Percentiles rank a stretch among this genome's conserved stretches.
Conservation (phyloP, 1,284 basidiomycete genomes). For the Trichosporon asahii region DNA sequence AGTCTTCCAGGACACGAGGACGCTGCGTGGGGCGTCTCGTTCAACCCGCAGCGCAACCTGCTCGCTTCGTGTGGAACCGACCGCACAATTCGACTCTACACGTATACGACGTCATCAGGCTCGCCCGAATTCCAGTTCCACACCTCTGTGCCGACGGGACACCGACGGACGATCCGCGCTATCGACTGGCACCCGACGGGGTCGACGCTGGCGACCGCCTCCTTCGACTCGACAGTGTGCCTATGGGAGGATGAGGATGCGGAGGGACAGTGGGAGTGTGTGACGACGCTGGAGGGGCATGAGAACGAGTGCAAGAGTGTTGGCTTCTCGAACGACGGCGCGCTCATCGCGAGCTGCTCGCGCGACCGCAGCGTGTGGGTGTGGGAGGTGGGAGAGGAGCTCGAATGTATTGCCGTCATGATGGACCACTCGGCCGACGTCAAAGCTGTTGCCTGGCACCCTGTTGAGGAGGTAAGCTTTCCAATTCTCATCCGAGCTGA, state of each 20-base stretch:
- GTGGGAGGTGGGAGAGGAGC: slow-evolving; percentile 96
- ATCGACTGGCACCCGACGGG: slow-evolving; percentile 90
- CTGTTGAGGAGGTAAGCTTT: slow-evolving; percentile 74
- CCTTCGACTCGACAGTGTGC: slow-evolving; percentile 89
- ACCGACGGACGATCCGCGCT: slow-evolving; percentile 84
- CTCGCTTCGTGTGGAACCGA: slow-evolving; percentile 93
- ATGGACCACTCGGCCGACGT: slow-evolving; percentile 99
- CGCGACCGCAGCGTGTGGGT: slow-evolving; percentile 98
- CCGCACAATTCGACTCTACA: slow-evolving; percentile 82
- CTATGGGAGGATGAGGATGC: slow-evolving; percentile 66
- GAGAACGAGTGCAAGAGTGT: slow-evolving; percentile 97
- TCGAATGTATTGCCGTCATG: slow-evolving; percentile 89
- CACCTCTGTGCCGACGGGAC: slow-evolving; percentile 72
- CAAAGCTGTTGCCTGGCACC: slow-evolving; percentile 93
- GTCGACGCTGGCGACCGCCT: slow-evolving; percentile 82
- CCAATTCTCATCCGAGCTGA: slow-evolving; percentile 21
- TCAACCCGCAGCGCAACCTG: slow-evolving; percentile 79
- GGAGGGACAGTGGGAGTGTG: slow-evolving; percentile 55
- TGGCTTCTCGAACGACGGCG: slow-evolving; percentile 74
- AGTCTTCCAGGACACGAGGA: slow-evolving; percentile 67
- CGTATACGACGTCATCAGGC: slow-evolving; percentile 57
- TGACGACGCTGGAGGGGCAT: slow-evolving; percentile 85
- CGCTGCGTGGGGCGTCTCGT: slow-evolving; percentile 82
- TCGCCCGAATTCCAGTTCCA: slow-evolving; percentile 57
- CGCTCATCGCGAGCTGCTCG: slow-evolving; percentile 83